Evolutionary conservation across 73 alveolate species (phyloP).

Genomic region (Blepharisma stoltei): DNA sequence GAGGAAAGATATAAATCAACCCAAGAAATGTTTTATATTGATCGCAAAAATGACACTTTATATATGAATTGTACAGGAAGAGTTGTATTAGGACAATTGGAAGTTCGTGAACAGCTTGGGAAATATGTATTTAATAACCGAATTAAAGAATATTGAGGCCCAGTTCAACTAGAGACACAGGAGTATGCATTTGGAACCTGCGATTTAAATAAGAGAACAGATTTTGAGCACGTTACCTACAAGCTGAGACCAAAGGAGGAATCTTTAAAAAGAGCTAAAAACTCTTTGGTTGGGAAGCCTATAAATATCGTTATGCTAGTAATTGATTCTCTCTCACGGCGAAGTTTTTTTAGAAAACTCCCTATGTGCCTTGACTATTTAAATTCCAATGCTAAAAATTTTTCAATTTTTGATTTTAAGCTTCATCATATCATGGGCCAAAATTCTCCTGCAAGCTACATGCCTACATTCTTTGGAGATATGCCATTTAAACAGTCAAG

Average conservation of each 20-base stretch:
- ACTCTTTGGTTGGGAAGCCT: neutral
- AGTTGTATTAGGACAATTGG: neutral
- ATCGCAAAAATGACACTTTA: neutral
- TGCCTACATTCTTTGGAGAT: slow-evolving; percentile 26
- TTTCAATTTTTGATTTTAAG: neutral
- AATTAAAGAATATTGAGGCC: neutral
- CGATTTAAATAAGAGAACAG: neutral
- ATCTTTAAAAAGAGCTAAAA: neutral
- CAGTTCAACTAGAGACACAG: neutral
- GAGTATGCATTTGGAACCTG: slow-evolving; percentile 19
- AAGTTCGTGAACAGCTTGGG: neutral
- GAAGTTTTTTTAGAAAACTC: neutral
- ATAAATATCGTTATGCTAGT: neutral
- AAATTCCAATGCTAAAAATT: neutral
- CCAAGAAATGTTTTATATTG: too few species aligned
- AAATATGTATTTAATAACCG: neutral
- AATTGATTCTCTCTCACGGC: slow-evolving; percentile 22
- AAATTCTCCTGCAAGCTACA: slow-evolving; percentile 7
- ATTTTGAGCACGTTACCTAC: neutral
- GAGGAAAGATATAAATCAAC: too few species aligned
- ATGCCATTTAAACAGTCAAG: neutral
- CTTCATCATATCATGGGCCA: neutral
- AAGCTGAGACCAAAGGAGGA: neutral
- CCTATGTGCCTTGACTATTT: neutral
- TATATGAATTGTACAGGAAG: slow-evolving; percentile 1